phyloP scores from a whole-genome alignment of 2,329 filamentous ascomycete genomes.

The Xylariales sp. region DNA sequence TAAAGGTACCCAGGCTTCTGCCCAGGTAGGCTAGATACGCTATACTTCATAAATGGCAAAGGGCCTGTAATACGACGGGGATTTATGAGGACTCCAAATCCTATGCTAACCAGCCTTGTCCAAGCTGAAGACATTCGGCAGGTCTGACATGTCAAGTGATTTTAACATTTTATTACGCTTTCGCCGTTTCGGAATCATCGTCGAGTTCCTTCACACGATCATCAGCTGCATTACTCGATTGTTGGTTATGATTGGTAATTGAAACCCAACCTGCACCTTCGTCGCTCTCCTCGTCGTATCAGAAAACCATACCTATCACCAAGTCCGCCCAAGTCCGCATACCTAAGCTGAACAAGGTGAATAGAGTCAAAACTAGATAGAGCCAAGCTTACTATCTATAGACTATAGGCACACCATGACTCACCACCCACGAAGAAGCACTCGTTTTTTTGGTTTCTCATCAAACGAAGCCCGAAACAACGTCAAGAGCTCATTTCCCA shows the following conservation, averaged over 20 bases:
- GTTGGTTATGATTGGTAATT: not conserved
- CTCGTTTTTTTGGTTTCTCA: not conserved
- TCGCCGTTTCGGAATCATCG: not conserved
- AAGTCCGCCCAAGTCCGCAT: not conserved
- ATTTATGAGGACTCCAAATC: conserved; percentile 1
- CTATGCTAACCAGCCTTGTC: conserved; percentile 15
- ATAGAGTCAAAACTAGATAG: not conserved
- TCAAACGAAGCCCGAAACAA: not conserved
- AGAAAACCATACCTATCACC: no score
- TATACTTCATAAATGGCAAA: no score
- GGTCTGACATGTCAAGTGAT: conserved; percentile 16
- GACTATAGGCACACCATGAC: conserved; percentile 4
- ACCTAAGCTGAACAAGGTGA: not conserved
- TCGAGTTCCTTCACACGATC: not conserved
- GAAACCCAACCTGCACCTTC: not conserved
- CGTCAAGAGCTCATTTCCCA: conserved; percentile 11
- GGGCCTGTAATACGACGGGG: not conserved
- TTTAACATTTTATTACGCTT: not conserved
- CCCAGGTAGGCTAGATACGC: no score
- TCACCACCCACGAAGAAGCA: conserved; percentile 14
- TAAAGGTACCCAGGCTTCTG: no score
- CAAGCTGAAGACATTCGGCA: conserved; percentile 5
- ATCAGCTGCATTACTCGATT: not conserved
- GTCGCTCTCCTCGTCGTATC: not conserved
- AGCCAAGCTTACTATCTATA: conserved; percentile 16